Percentiles rank a stretch among this genome's conserved stretches.
phyloP scores from a whole-genome alignment of 331 rosid genomes.

The Saraca asoca region DNA sequence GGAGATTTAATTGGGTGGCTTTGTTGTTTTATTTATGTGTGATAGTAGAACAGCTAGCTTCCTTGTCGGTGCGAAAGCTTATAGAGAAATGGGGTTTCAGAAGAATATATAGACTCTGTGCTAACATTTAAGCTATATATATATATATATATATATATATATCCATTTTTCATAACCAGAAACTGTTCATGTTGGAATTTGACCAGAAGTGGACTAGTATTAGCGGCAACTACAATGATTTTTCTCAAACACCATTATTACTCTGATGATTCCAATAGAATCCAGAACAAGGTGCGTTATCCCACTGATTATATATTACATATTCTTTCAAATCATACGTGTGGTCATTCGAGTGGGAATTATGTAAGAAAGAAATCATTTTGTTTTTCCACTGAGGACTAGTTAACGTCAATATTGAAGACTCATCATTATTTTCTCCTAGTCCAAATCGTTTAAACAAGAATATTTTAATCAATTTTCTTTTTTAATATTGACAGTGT shows the following conservation, averaged over 20 bases:
- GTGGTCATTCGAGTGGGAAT: constrained; percentile 33
- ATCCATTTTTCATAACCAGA: constrained; percentile 23
- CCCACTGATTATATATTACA: constrained; percentile 30
- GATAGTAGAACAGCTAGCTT: constrained; percentile 20
- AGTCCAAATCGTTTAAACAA: constrained; percentile 18
- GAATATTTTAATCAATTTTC: constrained; percentile 19
- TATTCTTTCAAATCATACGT: constrained; percentile 31
- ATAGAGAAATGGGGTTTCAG: constrained; percentile 33
- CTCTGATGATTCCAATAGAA: constrained; percentile 40
- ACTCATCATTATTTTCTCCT: constrained; percentile 28
- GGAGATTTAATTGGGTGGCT: constrained; percentile 42
- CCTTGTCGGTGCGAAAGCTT: constrained; percentile 44
- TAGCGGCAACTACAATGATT: constrained; percentile 20
- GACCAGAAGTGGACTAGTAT: constrained; percentile 24
- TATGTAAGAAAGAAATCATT: constrained; percentile 34
- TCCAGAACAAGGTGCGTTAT: constrained; percentile 19
- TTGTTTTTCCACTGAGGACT: constrained; percentile 28
- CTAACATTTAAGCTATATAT: constrained; percentile 26
- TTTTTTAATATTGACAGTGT: too few species aligned
- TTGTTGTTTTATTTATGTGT: constrained; percentile 33
- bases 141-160: too few species aligned
- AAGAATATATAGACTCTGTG: constrained; percentile 33
- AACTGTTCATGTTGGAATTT: constrained; percentile 37
- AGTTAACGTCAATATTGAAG: constrained; percentile 28
- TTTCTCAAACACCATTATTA: constrained; percentile 45